phyloP scores from a whole-genome alignment of 2,329 filamentous ascomycete genomes.

The Arthrobotrys sinensis region DNA sequence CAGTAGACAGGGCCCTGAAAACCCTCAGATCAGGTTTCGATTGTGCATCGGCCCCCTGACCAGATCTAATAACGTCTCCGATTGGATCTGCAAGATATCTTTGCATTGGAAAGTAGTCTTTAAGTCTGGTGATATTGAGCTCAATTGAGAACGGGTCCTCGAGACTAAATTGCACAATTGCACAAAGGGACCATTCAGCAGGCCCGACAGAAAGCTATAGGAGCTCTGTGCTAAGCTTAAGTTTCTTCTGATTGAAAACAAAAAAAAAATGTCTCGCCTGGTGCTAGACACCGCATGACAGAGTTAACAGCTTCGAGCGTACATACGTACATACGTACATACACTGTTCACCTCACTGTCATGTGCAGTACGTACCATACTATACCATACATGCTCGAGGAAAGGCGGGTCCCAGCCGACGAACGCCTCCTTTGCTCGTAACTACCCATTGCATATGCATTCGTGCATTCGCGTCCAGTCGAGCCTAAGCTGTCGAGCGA shows the following conservation, averaged over 20 bases:
- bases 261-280: neutral
- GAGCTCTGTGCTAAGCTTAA: conserved; percentile 2
- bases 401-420: conserved; percentile 10
- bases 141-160: neutral
- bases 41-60: conserved; percentile 3
- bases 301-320: too few relatives aligned
- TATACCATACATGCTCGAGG: too few relatives aligned
- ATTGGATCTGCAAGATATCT: neutral
- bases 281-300: neutral
- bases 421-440: conserved; percentile 17
- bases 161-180: neutral
- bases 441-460: conserved; percentile 21
- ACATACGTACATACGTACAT: too few relatives aligned
- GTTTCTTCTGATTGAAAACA: neutral
- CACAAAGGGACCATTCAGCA: neutral
- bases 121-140: conserved; percentile 17
- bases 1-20: conserved; percentile 4
- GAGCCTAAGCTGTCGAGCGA: conserved; percentile 21
- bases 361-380: too few relatives aligned
- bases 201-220: neutral
- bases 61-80: neutral
- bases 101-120: neutral
- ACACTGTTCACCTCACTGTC: too few relatives aligned
- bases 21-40: conserved; percentile 19
- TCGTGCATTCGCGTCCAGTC: conserved; percentile 7